Evolutionary conservation across 2,329 filamentous ascomycete genomes (phyloP).

Genomic region (Xylariaceae sp.): DNA sequence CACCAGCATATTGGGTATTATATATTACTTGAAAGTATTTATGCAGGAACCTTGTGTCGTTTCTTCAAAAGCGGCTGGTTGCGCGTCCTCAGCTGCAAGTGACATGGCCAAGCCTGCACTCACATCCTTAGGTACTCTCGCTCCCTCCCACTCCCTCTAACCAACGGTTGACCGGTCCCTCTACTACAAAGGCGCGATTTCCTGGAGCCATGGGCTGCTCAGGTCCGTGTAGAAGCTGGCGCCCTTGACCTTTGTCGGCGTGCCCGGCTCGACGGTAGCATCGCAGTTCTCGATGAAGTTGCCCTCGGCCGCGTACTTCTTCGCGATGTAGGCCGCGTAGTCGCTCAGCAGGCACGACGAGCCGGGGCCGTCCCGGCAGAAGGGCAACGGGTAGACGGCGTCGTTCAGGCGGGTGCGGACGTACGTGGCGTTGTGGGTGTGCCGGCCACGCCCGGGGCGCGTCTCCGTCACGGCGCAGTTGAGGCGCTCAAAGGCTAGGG

Average conservation of each 20-base stretch:
- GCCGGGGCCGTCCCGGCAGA: conserved; percentile 48
- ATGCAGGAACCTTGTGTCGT: too few species aligned
- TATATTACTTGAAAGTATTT: too few species aligned
- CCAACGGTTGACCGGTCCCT: too few species aligned
- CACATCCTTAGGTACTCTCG: too few species aligned
- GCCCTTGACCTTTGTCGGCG: conserved; percentile 34
- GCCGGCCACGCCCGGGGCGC: not conserved
- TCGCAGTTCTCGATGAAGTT: conserved; percentile 43
- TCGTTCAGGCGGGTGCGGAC: conserved; percentile 56
- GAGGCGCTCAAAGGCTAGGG: conserved; percentile 56
- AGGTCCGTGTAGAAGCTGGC: conserved; percentile 44
- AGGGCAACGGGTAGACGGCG: conserved; percentile 51
- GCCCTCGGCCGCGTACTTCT: conserved; percentile 40
- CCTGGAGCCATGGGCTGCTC: conserved; percentile 28
- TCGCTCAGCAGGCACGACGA: conserved; percentile 40
- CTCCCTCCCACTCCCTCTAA: too few species aligned
- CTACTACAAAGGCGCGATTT: conserved; percentile 12
- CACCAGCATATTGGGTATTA: too few species aligned
- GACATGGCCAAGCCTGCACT: too few species aligned
- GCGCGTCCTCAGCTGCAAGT: too few species aligned
- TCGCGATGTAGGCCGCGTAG: conserved; percentile 35
- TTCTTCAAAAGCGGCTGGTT: too few species aligned
- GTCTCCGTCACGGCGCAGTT: conserved; percentile 33
- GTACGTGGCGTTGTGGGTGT: conserved; percentile 31
- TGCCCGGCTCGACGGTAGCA: conserved; percentile 29